Percentiles rank a stretch among this genome's conserved stretches.
Evolutionary conservation across 352 stramenopile genomes (phyloP).

Genomic region (Ophiocytium majus): DNA sequence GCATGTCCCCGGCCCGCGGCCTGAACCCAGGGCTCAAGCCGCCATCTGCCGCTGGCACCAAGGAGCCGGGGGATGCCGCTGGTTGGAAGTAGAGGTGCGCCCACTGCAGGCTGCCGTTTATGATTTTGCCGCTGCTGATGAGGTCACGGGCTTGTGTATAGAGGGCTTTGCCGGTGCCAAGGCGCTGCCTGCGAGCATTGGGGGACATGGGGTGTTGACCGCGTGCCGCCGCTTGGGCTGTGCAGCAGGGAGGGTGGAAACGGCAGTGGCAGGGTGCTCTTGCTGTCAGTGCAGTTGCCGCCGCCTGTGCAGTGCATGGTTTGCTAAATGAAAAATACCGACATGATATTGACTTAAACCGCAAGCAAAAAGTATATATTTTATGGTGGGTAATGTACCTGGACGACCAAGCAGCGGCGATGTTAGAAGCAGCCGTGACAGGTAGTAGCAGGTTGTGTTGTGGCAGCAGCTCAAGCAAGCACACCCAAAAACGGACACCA

Average conservation of each 20-base stretch:
- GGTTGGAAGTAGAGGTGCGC: neutral
- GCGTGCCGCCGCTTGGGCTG: too few species aligned
- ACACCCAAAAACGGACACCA: neutral
- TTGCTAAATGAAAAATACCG: slow-evolving; percentile 61
- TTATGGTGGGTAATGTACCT: too few species aligned
- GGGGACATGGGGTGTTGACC: too few species aligned
- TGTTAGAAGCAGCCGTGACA: too few species aligned
- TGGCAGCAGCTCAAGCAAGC: neutral
- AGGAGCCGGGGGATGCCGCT: neutral
- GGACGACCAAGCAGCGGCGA: too few species aligned
- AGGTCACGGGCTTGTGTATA: neutral
- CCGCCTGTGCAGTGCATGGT: slow-evolving; percentile 65
- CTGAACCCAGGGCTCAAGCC: neutral
- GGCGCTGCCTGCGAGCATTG: neutral
- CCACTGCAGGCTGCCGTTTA: neutral
- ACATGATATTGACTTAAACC: slow-evolving; percentile 58
- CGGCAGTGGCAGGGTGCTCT: too few species aligned
- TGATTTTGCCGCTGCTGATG: neutral
- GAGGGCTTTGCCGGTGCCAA: neutral
- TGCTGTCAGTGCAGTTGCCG: too few species aligned
- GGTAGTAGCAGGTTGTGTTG: neutral
- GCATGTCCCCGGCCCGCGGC: neutral
- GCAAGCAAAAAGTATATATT: slow-evolving; percentile 60
- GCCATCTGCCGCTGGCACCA: neutral
- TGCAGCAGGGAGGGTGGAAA: too few species aligned